A percentile compares a stretch with the other conserved stretches of the same genome.
phyloP scores from a whole-genome alignment of 2,329 filamentous ascomycete species.

The Dactylonectria macrodidyma region DNA sequence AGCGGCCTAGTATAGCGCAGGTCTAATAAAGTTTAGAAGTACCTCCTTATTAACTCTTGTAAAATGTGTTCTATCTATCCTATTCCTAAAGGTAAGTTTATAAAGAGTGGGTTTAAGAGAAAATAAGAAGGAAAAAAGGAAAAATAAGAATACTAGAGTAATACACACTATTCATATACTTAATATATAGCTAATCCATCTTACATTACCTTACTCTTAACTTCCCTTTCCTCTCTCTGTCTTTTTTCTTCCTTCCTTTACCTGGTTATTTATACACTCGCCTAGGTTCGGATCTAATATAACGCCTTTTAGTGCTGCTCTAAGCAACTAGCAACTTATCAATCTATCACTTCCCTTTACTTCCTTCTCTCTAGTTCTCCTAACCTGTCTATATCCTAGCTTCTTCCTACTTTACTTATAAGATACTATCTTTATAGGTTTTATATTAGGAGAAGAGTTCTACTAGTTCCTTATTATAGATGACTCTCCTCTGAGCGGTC shows the following conservation, averaged over 20 bases:
- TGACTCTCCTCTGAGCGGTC: constrained; percentile 4
- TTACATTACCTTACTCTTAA: too few species aligned
- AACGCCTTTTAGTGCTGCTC: constrained; percentile 1
- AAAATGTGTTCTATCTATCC: background rate
- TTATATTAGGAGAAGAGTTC: constrained; percentile 2
- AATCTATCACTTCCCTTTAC: background rate
- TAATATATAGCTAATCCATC: too few species aligned
- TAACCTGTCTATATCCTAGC: constrained; percentile 1
- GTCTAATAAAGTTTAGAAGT: constrained; percentile 4
- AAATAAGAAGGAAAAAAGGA: too few species aligned
- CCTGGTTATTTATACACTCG: background rate
- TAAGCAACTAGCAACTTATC: background rate
- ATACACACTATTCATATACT: too few species aligned
- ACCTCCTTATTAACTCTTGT: constrained; percentile 1
- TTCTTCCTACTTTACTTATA: background rate
- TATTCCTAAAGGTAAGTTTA: too few species aligned
- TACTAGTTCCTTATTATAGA: constrained; percentile 6
- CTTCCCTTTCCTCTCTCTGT: too few species aligned
- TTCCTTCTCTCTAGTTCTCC: background rate
- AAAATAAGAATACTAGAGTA: too few species aligned
- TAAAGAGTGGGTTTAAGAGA: too few species aligned
- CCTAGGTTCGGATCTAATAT: constrained; percentile 8
- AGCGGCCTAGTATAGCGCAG: background rate
- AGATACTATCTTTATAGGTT: background rate
- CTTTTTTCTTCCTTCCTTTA: too few species aligned